Base-by-base conservation (phyloP, 2,329 filamentous ascomycete genomes). In the Fusarium tanahbumbuense region DNA sequence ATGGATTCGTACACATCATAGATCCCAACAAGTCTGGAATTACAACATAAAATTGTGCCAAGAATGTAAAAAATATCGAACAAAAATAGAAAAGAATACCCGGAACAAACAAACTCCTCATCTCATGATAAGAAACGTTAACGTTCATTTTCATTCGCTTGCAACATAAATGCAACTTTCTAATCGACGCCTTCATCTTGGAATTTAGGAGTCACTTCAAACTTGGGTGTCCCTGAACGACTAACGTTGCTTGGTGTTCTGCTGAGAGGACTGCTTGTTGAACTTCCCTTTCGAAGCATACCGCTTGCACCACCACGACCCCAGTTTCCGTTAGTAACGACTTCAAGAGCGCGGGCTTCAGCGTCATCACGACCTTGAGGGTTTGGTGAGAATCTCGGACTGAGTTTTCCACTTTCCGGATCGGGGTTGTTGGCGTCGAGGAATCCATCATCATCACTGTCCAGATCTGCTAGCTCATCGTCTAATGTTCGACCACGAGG, bases 321-420 rank as follows among this genome's bases (percentile, higher is more conserved):
- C 79, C 79, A 83, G 52, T 78, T 78, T 75, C 73, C 77, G 52
- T 80, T 81, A 9, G 77, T 80, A 23, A 82, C 80, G 8, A 81
- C 78, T 70, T 86, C 77, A 78, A 87, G 77, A 42, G 83, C 75
- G 74, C 85, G 70, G 76, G 84, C 72, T 78, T 88, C 62, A 77
- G 80, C 65, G 71, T 86, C 52, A 75, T 83, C 53, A 62, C 83
- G 45, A 79, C 83, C n/a, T 71, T 73, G 6, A 23, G 63, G 41
- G 9, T 64, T 80, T 18, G 78, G 81, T 42, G 65, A 52, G 55
- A 84, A 16, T 79, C 85, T 61, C 76, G 82, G 47, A 79, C 56
- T 78, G 70, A 77, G 63, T 66, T 82, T 56, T 65, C 82, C 28
- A 80, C 81, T 23, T 73, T 77, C 25, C 72, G 76, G 12, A 78